phyloP scores from a whole-genome alignment of 352 stramenopile genomes.

The Elongisporangium anandrum region DNA sequence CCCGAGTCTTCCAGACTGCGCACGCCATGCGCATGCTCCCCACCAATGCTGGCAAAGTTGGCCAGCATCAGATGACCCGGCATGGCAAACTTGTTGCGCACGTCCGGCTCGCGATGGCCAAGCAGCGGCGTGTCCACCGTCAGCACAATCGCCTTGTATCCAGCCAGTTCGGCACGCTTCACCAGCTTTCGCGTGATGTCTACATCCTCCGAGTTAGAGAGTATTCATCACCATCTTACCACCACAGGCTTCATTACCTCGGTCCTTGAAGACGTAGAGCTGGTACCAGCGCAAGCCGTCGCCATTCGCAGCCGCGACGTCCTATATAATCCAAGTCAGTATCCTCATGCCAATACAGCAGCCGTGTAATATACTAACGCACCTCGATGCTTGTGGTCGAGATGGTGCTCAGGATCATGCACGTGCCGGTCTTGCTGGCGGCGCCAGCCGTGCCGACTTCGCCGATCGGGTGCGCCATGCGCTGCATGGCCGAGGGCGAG shows the following conservation, averaged over 20 bases:
- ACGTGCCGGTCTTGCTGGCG: slow-evolving; percentile 77
- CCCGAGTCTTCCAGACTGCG: slow-evolving; percentile 43
- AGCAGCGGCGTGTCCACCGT: slow-evolving; percentile 96
- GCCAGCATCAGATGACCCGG: slow-evolving; percentile 62
- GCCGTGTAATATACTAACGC: not conserved
- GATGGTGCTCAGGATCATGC: slow-evolving; percentile 93
- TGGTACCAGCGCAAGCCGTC: slow-evolving; percentile 92
- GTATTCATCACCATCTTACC: not conserved
- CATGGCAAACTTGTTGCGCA: slow-evolving; percentile 91
- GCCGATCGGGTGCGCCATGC: slow-evolving; percentile 94
- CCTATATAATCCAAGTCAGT: slow-evolving; percentile 10
- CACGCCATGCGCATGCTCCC: slow-evolving; percentile 61
- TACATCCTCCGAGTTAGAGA: slow-evolving; percentile 22
- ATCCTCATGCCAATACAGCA: not conserved
- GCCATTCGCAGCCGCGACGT: slow-evolving; percentile 52
- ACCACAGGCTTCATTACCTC: slow-evolving; percentile 20
- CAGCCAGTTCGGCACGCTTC: slow-evolving; percentile 85
- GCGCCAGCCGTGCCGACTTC: slow-evolving; percentile 86
- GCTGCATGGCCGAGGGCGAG: slow-evolving; percentile 88
- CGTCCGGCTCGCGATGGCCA: slow-evolving; percentile 93
- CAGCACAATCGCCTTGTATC: slow-evolving; percentile 94
- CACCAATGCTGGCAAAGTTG: slow-evolving; percentile 40
- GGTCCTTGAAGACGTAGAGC: slow-evolving; percentile 95
- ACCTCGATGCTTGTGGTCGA: slow-evolving; percentile 90
- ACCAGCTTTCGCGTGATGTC: slow-evolving; percentile 92